phyloP scores from a whole-genome alignment of 768 basidiomycete species.

The Lanmaoa pseudosensibilis region DNA sequence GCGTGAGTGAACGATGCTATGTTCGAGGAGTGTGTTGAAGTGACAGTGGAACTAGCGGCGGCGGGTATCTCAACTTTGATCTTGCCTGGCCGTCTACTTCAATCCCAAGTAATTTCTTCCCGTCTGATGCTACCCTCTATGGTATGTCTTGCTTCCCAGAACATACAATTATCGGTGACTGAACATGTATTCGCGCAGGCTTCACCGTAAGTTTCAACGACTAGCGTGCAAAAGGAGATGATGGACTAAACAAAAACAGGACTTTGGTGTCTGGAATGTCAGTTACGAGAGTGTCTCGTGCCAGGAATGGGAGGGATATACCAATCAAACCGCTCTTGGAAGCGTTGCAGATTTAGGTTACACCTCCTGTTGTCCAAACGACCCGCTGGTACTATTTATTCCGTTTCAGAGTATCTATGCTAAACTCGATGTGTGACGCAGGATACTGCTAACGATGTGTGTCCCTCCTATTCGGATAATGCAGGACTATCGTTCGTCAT shows the following conservation, averaged over 20 bases:
- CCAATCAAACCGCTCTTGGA: conserved; percentile 61
- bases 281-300: conserved; percentile 69
- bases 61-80: conserved; percentile 76
- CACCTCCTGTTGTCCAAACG: conserved; percentile 69
- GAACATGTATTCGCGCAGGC: conserved; percentile 35
- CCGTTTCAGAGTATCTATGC: not conserved
- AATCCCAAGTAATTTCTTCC: conserved; percentile 73
- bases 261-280: conserved; percentile 87
- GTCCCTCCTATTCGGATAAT: conserved; percentile 70
- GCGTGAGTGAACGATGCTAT: conserved; percentile 43
- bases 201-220: conserved; percentile 36
- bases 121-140: conserved; percentile 64
- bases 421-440: conserved; percentile 22
- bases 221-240: not conserved
- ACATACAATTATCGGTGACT: conserved; percentile 19
- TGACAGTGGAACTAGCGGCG: conserved; percentile 47
- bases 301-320: conserved; percentile 62
- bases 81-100: conserved; percentile 73
- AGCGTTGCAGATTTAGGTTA: conserved; percentile 58
- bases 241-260: conserved; percentile 39
- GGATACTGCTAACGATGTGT: conserved; percentile 50
- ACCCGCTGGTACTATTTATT: conserved; percentile 52
- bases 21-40: not conserved
- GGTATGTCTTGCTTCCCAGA: conserved; percentile 38
- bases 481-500: conserved; percentile 59